Conservation (phyloP, 768 basidiomycete genomes). For the Ramaria sp. region DNA sequence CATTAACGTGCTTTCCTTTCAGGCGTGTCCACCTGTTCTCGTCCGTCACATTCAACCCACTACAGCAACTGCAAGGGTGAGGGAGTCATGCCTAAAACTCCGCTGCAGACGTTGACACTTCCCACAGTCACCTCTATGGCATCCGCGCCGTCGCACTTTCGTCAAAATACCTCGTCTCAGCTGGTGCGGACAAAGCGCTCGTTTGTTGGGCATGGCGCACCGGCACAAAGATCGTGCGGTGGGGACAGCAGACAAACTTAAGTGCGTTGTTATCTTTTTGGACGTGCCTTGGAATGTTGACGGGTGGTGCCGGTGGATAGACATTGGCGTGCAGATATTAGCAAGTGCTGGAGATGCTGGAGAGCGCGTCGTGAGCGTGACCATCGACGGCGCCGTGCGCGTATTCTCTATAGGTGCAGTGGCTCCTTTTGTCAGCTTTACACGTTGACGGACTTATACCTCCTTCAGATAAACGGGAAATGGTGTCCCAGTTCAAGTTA, state of each 20-base stretch:
- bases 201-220: slow-evolving; percentile 90
- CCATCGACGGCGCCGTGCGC: slow-evolving; percentile 84
- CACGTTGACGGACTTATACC: not conserved
- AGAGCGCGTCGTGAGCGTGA: slow-evolving; percentile 81
- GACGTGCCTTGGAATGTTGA: not conserved
- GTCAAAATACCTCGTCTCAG: slow-evolving; percentile 76
- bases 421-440: not conserved
- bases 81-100: not conserved
- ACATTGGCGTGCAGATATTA: slow-evolving; percentile 82
- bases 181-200: slow-evolving; percentile 57
- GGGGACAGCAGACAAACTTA: slow-evolving; percentile 88
- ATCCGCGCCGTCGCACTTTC: slow-evolving; percentile 85
- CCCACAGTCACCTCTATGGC: slow-evolving; percentile 62
- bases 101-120: too few species aligned
- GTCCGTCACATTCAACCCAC: slow-evolving; percentile 70
- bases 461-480: slow-evolving; percentile 59
- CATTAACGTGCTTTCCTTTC: slow-evolving; percentile 1
- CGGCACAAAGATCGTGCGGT: slow-evolving; percentile 80
- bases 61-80: slow-evolving; percentile 63
- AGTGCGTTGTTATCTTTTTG: slow-evolving; percentile 17
- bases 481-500: slow-evolving; percentile 88
- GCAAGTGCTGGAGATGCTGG: slow-evolving; percentile 32
- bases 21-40: slow-evolving; percentile 86
- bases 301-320: not conserved
- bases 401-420: slow-evolving; percentile 80